Evolutionary conservation across 73 alveolate genomes (phyloP).

Genomic region (Stentor coeruleus): DNA sequence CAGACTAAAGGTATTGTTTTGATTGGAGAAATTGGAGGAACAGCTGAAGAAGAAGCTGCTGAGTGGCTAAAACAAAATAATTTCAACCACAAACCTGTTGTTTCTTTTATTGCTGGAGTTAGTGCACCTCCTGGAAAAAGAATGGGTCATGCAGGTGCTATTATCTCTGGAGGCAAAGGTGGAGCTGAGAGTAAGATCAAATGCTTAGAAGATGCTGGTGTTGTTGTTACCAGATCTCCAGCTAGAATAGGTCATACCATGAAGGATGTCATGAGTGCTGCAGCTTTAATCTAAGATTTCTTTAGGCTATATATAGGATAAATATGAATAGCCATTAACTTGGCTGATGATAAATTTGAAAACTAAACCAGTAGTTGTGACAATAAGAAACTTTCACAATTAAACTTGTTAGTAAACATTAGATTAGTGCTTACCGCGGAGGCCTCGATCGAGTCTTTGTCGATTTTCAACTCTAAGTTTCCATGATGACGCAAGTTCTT

Average conservation of each 20-base stretch:
- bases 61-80: constrained; percentile 77
- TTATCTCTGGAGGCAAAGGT: constrained; percentile 95
- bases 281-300: constrained; percentile 16
- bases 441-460: constrained; percentile 25
- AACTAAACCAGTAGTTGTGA: not conserved
- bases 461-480: constrained; percentile 1
- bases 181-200: constrained; percentile 78
- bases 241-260: constrained; percentile 61
- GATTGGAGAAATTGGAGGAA: constrained; percentile 98
- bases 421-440: not conserved
- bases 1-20: constrained; percentile 92
- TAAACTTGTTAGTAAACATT: not conserved
- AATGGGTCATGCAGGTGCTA: constrained; percentile 99
- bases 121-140: constrained; percentile 92
- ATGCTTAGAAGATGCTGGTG: constrained; percentile 61
- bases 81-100: constrained; percentile 83
- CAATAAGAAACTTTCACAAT: not conserved
- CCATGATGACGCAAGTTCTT: constrained; percentile 11
- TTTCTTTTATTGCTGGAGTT: constrained; percentile 90
- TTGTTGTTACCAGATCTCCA: constrained; percentile 60
- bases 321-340: no score
- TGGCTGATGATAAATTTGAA: not conserved
- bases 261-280: constrained; percentile 55
- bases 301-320: no score
- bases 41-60: constrained; percentile 92